phyloP scores from a whole-genome alignment of 2,329 filamentous ascomycete species.

The Colletotrichum sojae region DNA sequence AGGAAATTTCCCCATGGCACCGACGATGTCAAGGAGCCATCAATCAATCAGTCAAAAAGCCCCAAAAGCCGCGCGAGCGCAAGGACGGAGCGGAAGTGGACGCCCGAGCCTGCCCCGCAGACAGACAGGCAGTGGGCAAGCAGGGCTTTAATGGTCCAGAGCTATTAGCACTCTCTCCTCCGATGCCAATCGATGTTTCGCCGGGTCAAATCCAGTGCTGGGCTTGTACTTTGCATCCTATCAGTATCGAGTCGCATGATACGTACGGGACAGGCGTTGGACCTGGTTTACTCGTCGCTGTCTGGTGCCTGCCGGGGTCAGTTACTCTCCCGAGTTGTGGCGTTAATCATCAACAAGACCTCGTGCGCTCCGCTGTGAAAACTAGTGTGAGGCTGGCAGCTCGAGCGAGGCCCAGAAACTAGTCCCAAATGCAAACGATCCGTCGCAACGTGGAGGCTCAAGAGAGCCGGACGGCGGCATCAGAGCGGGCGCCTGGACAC shows the following conservation, averaged over 20 bases:
- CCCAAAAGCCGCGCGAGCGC: constrained; percentile 22
- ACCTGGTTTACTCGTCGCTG: too few relatives aligned
- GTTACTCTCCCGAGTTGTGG: too few relatives aligned
- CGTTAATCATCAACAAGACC: background rate
- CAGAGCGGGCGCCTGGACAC: constrained; percentile 28
- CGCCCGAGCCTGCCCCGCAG: constrained; percentile 13
- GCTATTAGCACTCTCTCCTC: too few relatives aligned
- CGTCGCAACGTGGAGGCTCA: constrained; percentile 34
- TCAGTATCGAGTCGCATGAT: too few relatives aligned
- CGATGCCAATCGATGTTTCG: background rate
- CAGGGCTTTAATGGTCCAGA: constrained; percentile 5
- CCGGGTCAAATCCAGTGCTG: background rate
- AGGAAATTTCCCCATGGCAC: constrained; percentile 22
- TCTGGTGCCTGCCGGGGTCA: too few relatives aligned
- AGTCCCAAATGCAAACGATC: constrained; percentile 15
- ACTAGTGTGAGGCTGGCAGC: constrained; percentile 23
- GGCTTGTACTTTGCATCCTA: too few relatives aligned
- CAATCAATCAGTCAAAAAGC: constrained; percentile 22
- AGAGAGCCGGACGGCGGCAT: constrained; percentile 29
- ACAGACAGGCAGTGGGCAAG: constrained; percentile 5
- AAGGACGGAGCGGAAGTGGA: constrained; percentile 15
- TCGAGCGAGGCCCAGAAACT: constrained; percentile 1
- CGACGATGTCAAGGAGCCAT: constrained; percentile 34
- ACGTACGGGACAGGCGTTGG: too few relatives aligned
- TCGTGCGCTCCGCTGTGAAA: constrained; percentile 1